Conservation (phyloP, 2,329 filamentous ascomycete species). For the Dichotomopilus funicola region DNA sequence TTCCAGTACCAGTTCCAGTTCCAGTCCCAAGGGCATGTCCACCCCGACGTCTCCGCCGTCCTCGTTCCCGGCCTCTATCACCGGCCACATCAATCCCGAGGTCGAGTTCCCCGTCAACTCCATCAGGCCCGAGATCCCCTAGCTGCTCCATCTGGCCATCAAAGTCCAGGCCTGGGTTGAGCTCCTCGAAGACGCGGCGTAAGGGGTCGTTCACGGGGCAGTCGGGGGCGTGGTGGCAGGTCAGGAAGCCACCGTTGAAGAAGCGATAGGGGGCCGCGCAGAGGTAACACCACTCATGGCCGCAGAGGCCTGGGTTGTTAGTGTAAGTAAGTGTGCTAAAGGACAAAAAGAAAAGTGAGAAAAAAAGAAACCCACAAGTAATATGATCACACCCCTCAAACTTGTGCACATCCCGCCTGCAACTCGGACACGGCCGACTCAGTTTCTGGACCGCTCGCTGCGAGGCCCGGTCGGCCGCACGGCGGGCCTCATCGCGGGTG, state of each 20-base stretch:
- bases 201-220: constrained; percentile 20
- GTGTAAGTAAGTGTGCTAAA: neutral
- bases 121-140: too few relatives aligned
- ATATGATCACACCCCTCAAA: constrained; percentile 36
- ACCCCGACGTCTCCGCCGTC: too few relatives aligned
- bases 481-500: constrained; percentile 20
- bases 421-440: constrained; percentile 32
- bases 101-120: too few relatives aligned
- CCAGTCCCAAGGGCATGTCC: too few relatives aligned
- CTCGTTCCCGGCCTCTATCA: too few relatives aligned
- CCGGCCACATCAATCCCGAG: too few relatives aligned
- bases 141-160: too few relatives aligned
- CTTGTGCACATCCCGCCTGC: constrained; percentile 32
- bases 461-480: constrained; percentile 30
- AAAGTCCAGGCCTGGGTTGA: neutral
- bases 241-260: constrained; percentile 23
- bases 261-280: constrained; percentile 29
- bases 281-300: constrained; percentile 36
- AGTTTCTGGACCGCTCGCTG: constrained; percentile 29
- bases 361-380: constrained; percentile 29
- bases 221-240: constrained; percentile 28
- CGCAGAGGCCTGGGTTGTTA: constrained; percentile 26
- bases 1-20: too few relatives aligned
- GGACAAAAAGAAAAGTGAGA: neutral
- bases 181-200: neutral